Conservation (phyloP, 2,329 filamentous ascomycete species). For the Pseudogymnoascus sp. region DNA sequence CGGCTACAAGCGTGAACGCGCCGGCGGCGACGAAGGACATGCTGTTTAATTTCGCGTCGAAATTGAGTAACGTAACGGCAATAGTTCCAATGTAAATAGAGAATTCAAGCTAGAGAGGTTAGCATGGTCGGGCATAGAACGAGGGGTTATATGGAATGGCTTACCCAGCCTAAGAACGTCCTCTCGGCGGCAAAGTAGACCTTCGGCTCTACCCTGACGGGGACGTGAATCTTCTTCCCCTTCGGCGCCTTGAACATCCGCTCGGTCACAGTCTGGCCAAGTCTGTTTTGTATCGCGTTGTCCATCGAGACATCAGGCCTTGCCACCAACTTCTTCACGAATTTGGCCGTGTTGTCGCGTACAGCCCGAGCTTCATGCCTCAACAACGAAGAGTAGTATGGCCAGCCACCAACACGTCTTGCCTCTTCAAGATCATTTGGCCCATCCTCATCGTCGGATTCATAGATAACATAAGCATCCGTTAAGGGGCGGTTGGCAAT, state of each 20-base stretch:
- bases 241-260: slow-evolving; percentile 66
- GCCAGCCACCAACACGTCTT: slow-evolving; percentile 66
- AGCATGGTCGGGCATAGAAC: slow-evolving; percentile 16
- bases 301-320: slow-evolving; percentile 37
- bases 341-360: background rate
- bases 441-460: slow-evolving; percentile 79
- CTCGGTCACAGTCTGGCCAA: slow-evolving; percentile 51
- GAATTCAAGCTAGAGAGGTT: slow-evolving; percentile 68
- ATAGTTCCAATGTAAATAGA: slow-evolving; percentile 90
- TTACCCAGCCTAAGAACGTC: slow-evolving; percentile 89
- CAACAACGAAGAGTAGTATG: slow-evolving; percentile 61
- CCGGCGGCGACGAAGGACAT: slow-evolving; percentile 64
- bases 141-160: slow-evolving; percentile 27
- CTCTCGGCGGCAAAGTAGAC: slow-evolving; percentile 95
- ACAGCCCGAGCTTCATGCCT: slow-evolving; percentile 31
- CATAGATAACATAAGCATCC: slow-evolving; percentile 81
- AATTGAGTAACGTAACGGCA: slow-evolving; percentile 77
- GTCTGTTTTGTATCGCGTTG: slow-evolving; percentile 47
- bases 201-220: slow-evolving; percentile 92
- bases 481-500: slow-evolving; percentile 55
- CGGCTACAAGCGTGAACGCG: slow-evolving; percentile 76
- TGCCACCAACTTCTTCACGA: slow-evolving; percentile 24
- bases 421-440: slow-evolving; percentile 74
- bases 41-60: slow-evolving; percentile 53
- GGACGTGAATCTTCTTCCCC: slow-evolving; percentile 91